Conservation (phyloP, 73 alveolate genomes). For the Symbiodinium pilosum region DNA sequence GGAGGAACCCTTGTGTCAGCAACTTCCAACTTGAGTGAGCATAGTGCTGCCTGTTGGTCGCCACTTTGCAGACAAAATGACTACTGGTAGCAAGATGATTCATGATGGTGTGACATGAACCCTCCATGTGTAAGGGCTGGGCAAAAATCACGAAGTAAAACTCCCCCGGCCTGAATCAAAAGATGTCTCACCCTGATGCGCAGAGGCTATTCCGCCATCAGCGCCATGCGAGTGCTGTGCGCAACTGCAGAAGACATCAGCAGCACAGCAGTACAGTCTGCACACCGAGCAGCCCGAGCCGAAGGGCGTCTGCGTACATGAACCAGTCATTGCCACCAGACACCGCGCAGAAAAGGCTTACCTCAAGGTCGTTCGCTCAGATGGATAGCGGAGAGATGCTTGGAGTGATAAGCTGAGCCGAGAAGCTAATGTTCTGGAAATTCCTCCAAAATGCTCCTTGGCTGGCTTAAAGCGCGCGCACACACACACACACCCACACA, state of each 20-base stretch:
- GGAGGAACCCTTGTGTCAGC: neutral
- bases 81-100: too few species aligned
- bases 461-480: too few species aligned
- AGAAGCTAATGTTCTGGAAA: conserved; percentile 28
- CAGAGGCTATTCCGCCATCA: too few species aligned
- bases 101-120: too few species aligned
- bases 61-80: too few species aligned
- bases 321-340: conserved; percentile 79
- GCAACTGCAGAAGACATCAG: too few species aligned
- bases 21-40: neutral
- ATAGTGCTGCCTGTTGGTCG: too few species aligned
- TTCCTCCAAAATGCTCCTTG: conserved; percentile 57
- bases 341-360: conserved; percentile 22
- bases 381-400: too few species aligned
- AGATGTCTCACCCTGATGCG: neutral
- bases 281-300: conserved; percentile 24
- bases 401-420: too few species aligned
- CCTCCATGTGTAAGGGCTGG: too few species aligned
- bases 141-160: conserved; percentile 42
- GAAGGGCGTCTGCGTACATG: conserved; percentile 18
- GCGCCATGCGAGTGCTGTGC: too few species aligned
- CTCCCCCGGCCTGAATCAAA: conserved; percentile 49
- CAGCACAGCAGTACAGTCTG: neutral
- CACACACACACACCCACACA: too few species aligned
- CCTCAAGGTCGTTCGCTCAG: neutral